Base-by-base conservation (phyloP, 2,329 filamentous ascomycete species). In the Fusarium nodosum region DNA sequence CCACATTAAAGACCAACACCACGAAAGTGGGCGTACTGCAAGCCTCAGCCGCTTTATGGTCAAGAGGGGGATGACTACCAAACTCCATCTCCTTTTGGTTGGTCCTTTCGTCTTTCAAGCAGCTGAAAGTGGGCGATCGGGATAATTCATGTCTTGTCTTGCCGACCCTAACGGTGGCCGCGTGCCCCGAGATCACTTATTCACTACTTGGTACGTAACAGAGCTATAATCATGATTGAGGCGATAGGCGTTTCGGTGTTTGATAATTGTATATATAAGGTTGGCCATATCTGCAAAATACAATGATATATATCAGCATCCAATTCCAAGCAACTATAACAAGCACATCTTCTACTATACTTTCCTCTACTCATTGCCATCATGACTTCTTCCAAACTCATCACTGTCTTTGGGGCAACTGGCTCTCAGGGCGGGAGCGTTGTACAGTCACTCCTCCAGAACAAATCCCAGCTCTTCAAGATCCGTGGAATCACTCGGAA, bases 371-470 rank as follows among this genome's bases (percentile, higher is more conserved):
- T 28, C 38, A 31, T 46, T 39, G 24, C 16, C 31, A 59, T 11
- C 18, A 78, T 78, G 75, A 60, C 72, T 52, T 53, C 74, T 47
- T 42, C 72, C 41, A 76, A 74, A 52, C 44, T 77, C 59, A 63
- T 79, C 34, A 77, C 78, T 34, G 73, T 79, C 16, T 77, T 75
- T 56, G 77, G 77, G 13, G 73, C 77, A 33, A 79, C 76, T 33
- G 77, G 77, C 33, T 45, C 68, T 8, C 77, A 78, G 31, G 77
- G 77, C 11, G 73, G 75, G 34, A 76, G 74, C 42, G 77, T 79
- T 16, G 71, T 76, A 16, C 60, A 66, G 10, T 76, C 77, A 4
- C 72, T 79, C 22, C 69, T 79, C 11, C 66, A 75, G 18, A 78
- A 77, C 52, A 76, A 76, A 51, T 50, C 66, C 7, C 47, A 70